Conservation (phyloP, 768 basidiomycete genomes). For the Polyporus arcularius region DNA sequence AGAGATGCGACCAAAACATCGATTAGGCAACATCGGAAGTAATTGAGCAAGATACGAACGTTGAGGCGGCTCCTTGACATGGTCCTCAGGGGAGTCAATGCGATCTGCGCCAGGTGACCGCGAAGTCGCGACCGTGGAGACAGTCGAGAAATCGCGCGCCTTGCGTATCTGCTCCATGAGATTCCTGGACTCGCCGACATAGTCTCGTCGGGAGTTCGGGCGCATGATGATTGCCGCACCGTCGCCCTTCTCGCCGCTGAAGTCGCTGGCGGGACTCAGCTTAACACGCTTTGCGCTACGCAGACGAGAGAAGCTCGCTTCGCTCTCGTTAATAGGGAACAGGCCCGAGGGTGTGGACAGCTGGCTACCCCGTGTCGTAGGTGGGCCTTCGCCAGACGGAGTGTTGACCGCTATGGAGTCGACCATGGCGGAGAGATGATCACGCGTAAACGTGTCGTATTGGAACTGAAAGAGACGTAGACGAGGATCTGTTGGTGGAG, state of each 20-base stretch:
- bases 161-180: constrained; percentile 82
- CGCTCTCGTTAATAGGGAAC: constrained; percentile 32
- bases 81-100: not conserved
- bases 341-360: constrained; percentile 46
- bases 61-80: not conserved
- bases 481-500: constrained; percentile 64
- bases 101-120: constrained; percentile 28
- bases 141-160: constrained; percentile 75
- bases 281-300: constrained; percentile 82
- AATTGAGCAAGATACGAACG: not conserved
- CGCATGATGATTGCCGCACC: constrained; percentile 50
- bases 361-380: constrained; percentile 39
- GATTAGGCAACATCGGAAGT: not conserved
- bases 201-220: constrained; percentile 62
- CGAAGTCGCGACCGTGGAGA: constrained; percentile 60
- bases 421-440: constrained; percentile 91
- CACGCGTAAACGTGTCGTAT: constrained; percentile 95
- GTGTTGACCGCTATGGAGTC: constrained; percentile 90
- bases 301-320: constrained; percentile 48
- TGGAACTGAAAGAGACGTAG: constrained; percentile 89
- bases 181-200: constrained; percentile 74
- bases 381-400: constrained; percentile 53
- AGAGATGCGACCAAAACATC: not conserved
- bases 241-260: constrained; percentile 48
- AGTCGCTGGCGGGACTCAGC: constrained; percentile 68